Evolutionary conservation across 257 asterid genomes (phyloP).

Genomic region (Scutellaria minor): DNA sequence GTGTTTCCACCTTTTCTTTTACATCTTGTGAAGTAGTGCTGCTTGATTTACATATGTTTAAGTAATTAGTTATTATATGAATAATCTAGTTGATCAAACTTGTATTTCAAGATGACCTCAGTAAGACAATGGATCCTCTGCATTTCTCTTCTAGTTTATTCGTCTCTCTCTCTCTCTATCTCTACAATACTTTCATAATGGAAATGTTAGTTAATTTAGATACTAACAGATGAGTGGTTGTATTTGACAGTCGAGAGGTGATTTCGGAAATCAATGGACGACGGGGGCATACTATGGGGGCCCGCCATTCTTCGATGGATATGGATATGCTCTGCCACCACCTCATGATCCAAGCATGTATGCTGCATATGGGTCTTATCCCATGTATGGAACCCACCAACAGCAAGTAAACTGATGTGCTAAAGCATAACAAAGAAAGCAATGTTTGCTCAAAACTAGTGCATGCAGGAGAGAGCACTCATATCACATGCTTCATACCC

Average conservation of each 20-base stretch:
- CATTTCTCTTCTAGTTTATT: too few relatives aligned
- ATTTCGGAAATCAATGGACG: conserved; percentile 87
- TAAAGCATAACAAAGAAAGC: background rate
- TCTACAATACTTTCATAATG: too few relatives aligned
- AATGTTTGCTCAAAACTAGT: background rate
- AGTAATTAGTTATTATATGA: too few relatives aligned
- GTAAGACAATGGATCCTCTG: too few relatives aligned
- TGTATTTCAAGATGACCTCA: too few relatives aligned
- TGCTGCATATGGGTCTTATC: conserved; percentile 83
- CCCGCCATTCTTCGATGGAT: conserved; percentile 78
- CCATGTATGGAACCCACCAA: conserved; percentile 82
- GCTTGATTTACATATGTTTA: background rate
- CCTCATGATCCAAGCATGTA: conserved; percentile 85
- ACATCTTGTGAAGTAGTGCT: background rate
- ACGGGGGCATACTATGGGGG: conserved; percentile 87
- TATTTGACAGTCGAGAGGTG: conserved; percentile 61
- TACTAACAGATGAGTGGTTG: background rate
- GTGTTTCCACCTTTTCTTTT: background rate
- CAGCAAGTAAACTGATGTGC: conserved; percentile 80
- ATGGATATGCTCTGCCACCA: conserved; percentile 71
- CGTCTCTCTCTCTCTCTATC: too few relatives aligned
- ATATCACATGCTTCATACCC: conserved; percentile 33
- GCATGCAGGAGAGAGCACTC: conserved; percentile 6
- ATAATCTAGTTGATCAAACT: too few relatives aligned
- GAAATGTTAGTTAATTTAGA: too few relatives aligned